phyloP scores from a whole-genome alignment of 176 grass and related monocot species.

The Oryza punctata region DNA sequence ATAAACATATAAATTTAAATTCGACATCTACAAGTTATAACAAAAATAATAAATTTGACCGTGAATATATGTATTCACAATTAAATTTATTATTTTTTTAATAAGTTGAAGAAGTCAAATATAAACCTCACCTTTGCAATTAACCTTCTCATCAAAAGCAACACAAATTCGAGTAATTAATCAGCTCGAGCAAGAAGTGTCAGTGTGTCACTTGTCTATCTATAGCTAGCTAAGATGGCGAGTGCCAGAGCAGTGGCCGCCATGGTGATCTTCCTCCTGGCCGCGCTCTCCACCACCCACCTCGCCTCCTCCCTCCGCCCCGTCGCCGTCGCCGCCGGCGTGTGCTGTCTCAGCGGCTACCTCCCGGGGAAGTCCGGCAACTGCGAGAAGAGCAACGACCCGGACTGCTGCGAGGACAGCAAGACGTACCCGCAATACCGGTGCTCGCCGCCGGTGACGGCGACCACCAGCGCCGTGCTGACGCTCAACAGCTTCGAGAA shows the following conservation, averaged over 20 bases:
- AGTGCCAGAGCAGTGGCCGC: neutral
- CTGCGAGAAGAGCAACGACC: constrained; percentile 46
- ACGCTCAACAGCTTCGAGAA: constrained; percentile 59
- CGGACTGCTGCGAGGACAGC: constrained; percentile 57
- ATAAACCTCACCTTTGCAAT: no score
- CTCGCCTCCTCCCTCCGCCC: constrained; percentile 30
- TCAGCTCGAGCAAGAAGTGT: no score
- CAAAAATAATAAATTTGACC: no score
- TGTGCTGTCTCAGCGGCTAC: constrained; percentile 47
- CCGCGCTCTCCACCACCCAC: constrained; percentile 34
- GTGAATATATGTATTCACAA: no score
- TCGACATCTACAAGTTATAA: no score
- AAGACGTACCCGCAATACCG: constrained; percentile 57
- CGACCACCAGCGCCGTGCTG: constrained; percentile 42
- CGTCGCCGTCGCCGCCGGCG: neutral
- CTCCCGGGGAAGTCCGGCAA: constrained; percentile 41
- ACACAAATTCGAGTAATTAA: no score
- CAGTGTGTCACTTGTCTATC: no score
- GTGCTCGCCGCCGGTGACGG: constrained; percentile 57
- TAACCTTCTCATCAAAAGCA: no score
- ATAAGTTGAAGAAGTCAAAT: no score
- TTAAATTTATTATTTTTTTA: no score
- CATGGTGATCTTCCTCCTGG: constrained; percentile 28
- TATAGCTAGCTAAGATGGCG: constrained; percentile 34
- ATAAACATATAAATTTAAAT: no score